Conservation (phyloP, 2,329 filamentous ascomycete genomes). For the Colletotrichum sp. region DNA sequence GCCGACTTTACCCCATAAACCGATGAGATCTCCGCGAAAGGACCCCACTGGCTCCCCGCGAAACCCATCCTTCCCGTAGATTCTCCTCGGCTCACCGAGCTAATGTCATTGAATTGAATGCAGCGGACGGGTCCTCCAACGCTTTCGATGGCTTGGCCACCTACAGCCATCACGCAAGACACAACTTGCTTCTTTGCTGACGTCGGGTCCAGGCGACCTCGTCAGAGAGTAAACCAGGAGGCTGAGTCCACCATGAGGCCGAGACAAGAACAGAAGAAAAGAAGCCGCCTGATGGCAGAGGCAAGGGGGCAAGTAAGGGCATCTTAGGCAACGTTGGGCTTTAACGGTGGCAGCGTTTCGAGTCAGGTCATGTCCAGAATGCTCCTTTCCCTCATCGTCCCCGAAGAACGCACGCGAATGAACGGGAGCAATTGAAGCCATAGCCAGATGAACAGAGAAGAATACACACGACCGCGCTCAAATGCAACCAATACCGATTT, state of each 20-base stretch:
- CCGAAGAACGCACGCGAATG: neutral
- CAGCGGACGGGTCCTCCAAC: neutral
- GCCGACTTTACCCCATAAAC: slow-evolving; percentile 2
- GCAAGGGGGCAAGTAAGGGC: neutral
- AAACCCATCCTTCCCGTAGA: slow-evolving; percentile 1
- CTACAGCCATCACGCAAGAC: neutral
- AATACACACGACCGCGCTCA: neutral
- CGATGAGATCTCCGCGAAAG: neutral
- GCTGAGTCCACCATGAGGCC: neutral
- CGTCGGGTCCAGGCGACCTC: neutral
- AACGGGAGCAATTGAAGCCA: neutral
- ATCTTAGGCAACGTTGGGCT: neutral
- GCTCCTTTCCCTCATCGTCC: neutral
- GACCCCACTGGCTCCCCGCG: neutral
- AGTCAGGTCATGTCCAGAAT: neutral
- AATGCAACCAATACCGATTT: neutral
- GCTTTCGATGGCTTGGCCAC: neutral
- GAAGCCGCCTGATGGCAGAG: neutral
- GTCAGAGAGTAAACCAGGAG: neutral
- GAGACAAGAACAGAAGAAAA: neutral
- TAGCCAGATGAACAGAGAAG: neutral
- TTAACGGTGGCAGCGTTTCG: neutral
- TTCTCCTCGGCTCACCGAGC: neutral
- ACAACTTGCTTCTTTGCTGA: neutral
- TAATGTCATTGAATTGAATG: neutral